Evolutionary conservation across 1,284 basidiomycete genomes (phyloP).

Genomic region (Microbotryomycetes sp.): DNA sequence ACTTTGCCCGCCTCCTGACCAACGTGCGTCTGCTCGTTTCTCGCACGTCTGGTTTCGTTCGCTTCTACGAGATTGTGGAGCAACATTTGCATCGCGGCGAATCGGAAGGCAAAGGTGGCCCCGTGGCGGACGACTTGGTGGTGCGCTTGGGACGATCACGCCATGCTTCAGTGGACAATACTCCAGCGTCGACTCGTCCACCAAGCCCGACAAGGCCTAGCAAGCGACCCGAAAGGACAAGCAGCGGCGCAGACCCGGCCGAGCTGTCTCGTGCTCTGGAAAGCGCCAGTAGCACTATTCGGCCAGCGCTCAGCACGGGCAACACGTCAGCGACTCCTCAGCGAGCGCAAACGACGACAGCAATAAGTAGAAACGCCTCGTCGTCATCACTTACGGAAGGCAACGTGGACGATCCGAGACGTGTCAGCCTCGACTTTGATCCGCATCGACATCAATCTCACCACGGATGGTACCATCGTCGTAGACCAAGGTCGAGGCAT

Average conservation of each 20-base stretch:
- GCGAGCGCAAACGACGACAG: neutral
- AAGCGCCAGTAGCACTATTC: neutral
- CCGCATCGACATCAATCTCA: neutral
- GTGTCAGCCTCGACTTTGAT: neutral
- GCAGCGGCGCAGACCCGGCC: neutral
- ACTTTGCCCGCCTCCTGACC: constrained; percentile 18
- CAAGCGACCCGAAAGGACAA: neutral
- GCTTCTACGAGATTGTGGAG: constrained; percentile 29
- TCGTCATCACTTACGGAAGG: neutral
- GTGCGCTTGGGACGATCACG: constrained; percentile 23
- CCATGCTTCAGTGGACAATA: constrained; percentile 3
- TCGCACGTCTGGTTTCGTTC: constrained; percentile 18
- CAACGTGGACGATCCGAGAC: neutral
- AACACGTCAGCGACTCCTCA: neutral
- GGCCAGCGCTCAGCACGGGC: neutral
- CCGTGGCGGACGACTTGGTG: constrained; percentile 19
- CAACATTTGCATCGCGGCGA: constrained; percentile 28
- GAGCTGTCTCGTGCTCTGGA: neutral
- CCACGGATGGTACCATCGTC: neutral
- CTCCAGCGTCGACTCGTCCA: constrained; percentile 10
- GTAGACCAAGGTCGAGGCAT: neutral
- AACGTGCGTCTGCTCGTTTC: constrained; percentile 15
- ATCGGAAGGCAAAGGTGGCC: constrained; percentile 22
- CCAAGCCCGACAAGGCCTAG: neutral
- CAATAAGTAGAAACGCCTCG: neutral